phyloP scores from a whole-genome alignment of 306 rosid species.

The Cucumis cinereus region DNA sequence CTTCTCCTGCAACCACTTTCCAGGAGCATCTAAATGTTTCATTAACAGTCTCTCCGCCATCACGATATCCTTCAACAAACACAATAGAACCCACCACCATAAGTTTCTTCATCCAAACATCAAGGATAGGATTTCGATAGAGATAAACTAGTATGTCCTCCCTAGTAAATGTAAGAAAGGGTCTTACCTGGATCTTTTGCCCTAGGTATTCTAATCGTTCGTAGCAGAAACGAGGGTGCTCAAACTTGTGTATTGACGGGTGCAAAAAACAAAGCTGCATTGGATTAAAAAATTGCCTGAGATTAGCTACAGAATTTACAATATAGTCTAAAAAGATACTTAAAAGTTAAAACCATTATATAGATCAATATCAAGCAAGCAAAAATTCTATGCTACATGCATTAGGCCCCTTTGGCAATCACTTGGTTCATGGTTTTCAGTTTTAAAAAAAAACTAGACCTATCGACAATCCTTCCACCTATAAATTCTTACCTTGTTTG shows the following conservation, averaged over 20 bases:
- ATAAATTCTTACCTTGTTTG: too few species aligned
- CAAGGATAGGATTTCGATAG: background rate
- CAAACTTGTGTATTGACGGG: slow-evolving; percentile 86
- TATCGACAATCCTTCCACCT: too few species aligned
- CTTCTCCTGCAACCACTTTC: slow-evolving; percentile 73
- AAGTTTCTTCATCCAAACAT: background rate
- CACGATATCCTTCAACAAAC: slow-evolving; percentile 53
- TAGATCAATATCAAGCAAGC: background rate
- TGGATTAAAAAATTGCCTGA: slow-evolving; percentile 9
- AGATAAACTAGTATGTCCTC: background rate
- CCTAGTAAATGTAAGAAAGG: background rate
- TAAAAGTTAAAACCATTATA: background rate
- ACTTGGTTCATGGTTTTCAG: too few species aligned
- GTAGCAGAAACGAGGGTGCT: slow-evolving; percentile 91
- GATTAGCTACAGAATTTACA: background rate
- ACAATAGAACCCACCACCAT: background rate
- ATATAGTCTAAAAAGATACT: background rate
- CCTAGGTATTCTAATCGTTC: slow-evolving; percentile 87
- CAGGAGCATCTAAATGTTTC: slow-evolving; percentile 98
- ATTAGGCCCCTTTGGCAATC: too few species aligned
- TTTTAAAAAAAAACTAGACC: too few species aligned
- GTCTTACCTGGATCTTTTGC: slow-evolving; percentile 79
- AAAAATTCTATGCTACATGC: background rate
- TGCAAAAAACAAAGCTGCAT: slow-evolving; percentile 81
- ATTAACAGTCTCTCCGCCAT: slow-evolving; percentile 92